Base-by-base conservation (phyloP, 1,284 basidiomycete species). In the Boletus coffeatus region DNA sequence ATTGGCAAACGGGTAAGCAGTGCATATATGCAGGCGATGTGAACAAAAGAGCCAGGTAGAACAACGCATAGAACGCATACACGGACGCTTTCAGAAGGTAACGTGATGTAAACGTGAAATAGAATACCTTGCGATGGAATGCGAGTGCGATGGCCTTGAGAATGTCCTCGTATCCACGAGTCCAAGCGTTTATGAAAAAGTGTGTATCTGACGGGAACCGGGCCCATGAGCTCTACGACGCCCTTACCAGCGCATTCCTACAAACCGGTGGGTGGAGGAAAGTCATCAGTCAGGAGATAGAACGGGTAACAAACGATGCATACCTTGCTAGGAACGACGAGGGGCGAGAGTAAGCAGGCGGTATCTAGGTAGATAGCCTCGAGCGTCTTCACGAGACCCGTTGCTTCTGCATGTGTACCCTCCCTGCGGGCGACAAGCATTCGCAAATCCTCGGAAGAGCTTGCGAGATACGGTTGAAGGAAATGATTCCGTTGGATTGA, bases 141-240 rank as follows among this genome's bases (percentile, higher is more conserved):
- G 79, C 76, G 2, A 78, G 76, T 0, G 89, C 82, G 2, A 96
- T 78, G 0, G 82, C 89, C 70, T 93, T 92, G 36, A 95, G 78
- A 16, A 94, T 78, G 56, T 94, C 90, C 73, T 95, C 93, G 71
- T 93, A 94, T 1, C 96, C 95, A 87, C 91, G 94, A 0, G 94
- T 97, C 95, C 96, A 98, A 0, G 84, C 74, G 68, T 98, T 94
- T 65, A 98, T 81, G 77, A 93, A 98, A 77, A 98, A 96, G 57
- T 84, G 79, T 0, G 88, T 89, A 5, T 81, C 78, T 0, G 77
- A 64, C 0, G 93, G 90, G 66, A 88, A 92, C 9, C 85, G 69
- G 5, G 78, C 4, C 77, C 75, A 96, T 89, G 1, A 94, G 79
- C 9, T 83, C 75, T 21, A 94, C 74, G 4, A 96, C 76, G 5